Evolutionary conservation across 1,284 basidiomycete species (phyloP), one percentile per base, ranked within the genome.

Genomic region (Thecaphora thlaspeos): DNA sequence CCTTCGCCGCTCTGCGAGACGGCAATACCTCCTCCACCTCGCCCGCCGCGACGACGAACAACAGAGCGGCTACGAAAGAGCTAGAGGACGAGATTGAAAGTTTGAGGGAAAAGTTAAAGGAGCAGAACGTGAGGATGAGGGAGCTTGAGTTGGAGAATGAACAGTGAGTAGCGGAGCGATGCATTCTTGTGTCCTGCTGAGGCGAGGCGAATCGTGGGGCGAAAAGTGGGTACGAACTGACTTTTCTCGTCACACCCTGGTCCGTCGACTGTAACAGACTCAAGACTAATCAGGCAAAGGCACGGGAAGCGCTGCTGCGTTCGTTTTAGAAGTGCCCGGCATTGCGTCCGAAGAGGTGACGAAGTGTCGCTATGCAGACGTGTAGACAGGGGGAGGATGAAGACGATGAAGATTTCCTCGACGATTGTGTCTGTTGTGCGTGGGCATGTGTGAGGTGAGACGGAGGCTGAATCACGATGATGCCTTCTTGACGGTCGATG

Each of bases 91-190:
- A 65, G 38, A 48, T 75, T 26, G 60, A 55, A 9, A 55, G 52
- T 40, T 47, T 75, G n/a, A 55, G 58, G 17, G 54, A 56, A 1
- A 55, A 64, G 22, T 45, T 75, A 21, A 56, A 60, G 36, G 60
- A 71, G 42, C 38, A 68, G 4, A 70, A 76, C 48, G 55, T 61
- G 8, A 45, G 56, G 40, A 74, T 76, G 36, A 57, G 73, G 19
- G 62, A 68, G 36, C 53, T 77, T 22, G 73, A 77, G 46, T 37
- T 64, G 38, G 71, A 74, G 41, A 77, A 74, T 49, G 75, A 76
- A 34, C 62, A 63, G 56, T 41, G 40, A 41, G 40, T 41, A 38
- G 19, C 15, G 17, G 7, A 38, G 17, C 37, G 19, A 4, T 8
- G 17, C 17, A 15, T 4, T n/a, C 10, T n/a, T n/a, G 32, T n/a